These are phyloP conservation scores for Setaria viridis DNA, from an alignment of 202 grass and related monocot species.

Conservation along the genomic window DNA sequence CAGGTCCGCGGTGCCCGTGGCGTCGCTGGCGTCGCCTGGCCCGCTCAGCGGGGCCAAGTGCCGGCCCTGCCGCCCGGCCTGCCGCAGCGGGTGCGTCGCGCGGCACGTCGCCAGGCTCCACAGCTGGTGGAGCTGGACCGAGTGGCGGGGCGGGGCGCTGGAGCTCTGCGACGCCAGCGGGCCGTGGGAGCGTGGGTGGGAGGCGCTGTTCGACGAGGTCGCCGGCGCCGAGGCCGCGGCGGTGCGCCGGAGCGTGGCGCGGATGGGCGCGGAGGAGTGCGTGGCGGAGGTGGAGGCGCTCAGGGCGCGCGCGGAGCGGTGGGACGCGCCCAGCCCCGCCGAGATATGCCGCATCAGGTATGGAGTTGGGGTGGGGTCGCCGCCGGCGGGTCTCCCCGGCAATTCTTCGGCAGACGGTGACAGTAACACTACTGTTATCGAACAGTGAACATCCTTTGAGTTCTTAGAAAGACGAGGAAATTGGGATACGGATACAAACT, in stretches of 20 bases:
- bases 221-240: constrained; percentile 53
- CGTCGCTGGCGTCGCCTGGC: constrained; percentile 57
- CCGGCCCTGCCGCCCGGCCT: constrained; percentile 57
- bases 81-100: constrained; percentile 39
- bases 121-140: constrained; percentile 56
- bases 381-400: neutral
- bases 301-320: constrained; percentile 4
- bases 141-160: constrained; percentile 65
- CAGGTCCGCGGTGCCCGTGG: constrained; percentile 55
- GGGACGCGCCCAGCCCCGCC: constrained; percentile 53
- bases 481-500: neutral
- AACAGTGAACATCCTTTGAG: neutral
- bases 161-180: constrained; percentile 67
- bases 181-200: constrained; percentile 61
- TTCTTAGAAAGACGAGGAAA: neutral
- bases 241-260: constrained; percentile 32
- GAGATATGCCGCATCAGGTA: constrained; percentile 60
- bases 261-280: constrained; percentile 52
- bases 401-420: neutral
- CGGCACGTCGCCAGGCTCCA: constrained; percentile 15
- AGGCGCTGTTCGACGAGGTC: constrained; percentile 53
- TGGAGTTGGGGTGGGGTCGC: neutral
- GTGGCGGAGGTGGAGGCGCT: constrained; percentile 40
- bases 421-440: neutral
- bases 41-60: constrained; percentile 80